These are phyloP conservation scores for Thecamonas trahens DNA, from an alignment of 78 protist genomes.

Conservation along the genomic window DNA sequence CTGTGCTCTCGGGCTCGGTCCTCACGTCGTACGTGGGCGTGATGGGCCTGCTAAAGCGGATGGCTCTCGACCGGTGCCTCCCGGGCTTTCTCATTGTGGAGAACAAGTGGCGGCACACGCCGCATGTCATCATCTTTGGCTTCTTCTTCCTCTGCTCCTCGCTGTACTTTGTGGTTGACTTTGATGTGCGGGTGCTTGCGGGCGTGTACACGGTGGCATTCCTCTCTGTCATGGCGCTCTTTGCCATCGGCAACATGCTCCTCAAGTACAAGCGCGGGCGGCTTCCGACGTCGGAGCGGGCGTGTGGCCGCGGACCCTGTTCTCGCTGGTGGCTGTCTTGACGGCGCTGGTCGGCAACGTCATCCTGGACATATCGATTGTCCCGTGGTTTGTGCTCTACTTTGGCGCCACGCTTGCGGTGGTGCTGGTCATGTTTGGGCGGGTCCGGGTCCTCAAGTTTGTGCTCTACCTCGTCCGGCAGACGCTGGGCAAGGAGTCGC, in stretches of 20 bases:
- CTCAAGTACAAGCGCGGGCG: slow-evolving; percentile 52
- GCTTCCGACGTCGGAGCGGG: background rate
- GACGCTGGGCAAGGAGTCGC: background rate
- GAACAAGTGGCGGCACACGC: slow-evolving; percentile 36
- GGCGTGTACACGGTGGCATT: slow-evolving; percentile 70
- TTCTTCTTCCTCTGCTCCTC: slow-evolving; percentile 52
- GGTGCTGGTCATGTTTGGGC: slow-evolving; percentile 16
- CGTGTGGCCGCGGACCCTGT: slow-evolving; percentile 28
- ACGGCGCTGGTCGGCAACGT: slow-evolving; percentile 40
- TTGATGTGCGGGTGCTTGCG: slow-evolving; percentile 8
- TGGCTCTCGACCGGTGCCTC: slow-evolving; percentile 59
- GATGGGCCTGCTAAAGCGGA: slow-evolving; percentile 54
- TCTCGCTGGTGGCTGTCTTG: slow-evolving; percentile 23
- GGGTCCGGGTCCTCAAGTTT: slow-evolving; percentile 1
- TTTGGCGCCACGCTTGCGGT: background rate
- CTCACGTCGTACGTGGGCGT: slow-evolving; percentile 69
- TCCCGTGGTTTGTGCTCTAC: background rate
- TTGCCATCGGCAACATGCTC: slow-evolving; percentile 59
- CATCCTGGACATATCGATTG: background rate
- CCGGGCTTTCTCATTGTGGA: slow-evolving; percentile 49
- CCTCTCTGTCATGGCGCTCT: slow-evolving; percentile 66
- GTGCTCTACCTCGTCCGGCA: slow-evolving; percentile 6
- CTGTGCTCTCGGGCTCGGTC: slow-evolving; percentile 62
- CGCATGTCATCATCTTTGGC: slow-evolving; percentile 46
- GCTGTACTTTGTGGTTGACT: slow-evolving; percentile 36